phyloP scores from a whole-genome alignment of 2,329 filamentous ascomycete species.

The Neonectria punicea region DNA sequence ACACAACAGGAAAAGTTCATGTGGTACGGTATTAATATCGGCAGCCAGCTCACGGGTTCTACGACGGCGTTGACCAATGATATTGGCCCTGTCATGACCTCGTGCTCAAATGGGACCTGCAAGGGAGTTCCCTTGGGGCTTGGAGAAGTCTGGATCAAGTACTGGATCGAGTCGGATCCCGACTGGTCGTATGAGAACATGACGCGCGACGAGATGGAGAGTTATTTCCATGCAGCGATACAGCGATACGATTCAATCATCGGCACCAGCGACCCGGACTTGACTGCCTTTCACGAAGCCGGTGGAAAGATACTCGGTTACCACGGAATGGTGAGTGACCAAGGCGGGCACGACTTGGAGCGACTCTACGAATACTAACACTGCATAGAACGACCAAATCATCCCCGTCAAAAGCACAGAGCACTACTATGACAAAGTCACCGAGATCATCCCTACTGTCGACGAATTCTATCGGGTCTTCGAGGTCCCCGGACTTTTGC shows the following conservation, averaged over 20 bases:
- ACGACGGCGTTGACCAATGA: conserved; percentile 1
- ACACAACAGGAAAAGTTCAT: background rate
- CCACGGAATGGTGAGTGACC: conserved; percentile 10
- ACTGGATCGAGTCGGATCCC: background rate
- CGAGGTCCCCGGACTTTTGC: conserved; percentile 5
- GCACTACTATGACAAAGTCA: background rate
- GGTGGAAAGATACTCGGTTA: conserved; percentile 16
- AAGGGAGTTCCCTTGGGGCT: conserved; percentile 2
- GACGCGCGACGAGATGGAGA: conserved; percentile 1
- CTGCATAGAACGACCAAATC: conserved; percentile 7
- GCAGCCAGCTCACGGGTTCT: conserved; percentile 7
- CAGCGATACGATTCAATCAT: conserved; percentile 7
- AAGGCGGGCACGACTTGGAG: background rate
- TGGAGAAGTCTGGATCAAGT: conserved; percentile 10
- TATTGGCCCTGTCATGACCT: conserved; percentile 8
- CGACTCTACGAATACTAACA: background rate
- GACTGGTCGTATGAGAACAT: conserved; percentile 17
- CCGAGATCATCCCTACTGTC: background rate
- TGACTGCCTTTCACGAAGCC: conserved; percentile 3
- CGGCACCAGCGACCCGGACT: background rate
- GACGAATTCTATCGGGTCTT: conserved; percentile 8
- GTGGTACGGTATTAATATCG: conserved; percentile 10
- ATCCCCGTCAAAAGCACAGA: conserved; percentile 3
- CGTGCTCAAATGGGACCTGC: background rate
- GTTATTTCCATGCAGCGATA: background rate